A percentile compares a stretch with the other conserved stretches of the same genome.
phyloP scores from a whole-genome alignment of 768 basidiomycete genomes.

The Mycena polygramma region DNA sequence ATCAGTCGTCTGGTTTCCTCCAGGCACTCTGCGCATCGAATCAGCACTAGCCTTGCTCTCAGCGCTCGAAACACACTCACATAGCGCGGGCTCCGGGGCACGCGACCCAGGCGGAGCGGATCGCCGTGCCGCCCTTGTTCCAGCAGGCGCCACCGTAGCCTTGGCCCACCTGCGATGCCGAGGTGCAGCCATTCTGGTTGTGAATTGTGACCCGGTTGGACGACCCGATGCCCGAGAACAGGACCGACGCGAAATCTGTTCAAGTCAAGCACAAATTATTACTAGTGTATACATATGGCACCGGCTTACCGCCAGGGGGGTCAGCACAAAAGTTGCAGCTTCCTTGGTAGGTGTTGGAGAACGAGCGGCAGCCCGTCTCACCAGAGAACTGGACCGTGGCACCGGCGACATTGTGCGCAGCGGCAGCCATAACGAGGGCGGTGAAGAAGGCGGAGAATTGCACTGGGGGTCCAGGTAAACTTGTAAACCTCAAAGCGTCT shows the following conservation, averaged over 20 bases:
- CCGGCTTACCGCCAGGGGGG: background rate
- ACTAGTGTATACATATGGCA: no score
- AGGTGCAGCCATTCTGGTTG: slow-evolving; percentile 30
- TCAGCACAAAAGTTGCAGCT: slow-evolving; percentile 1
- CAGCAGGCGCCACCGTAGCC: slow-evolving; percentile 30
- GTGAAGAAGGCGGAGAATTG: no score
- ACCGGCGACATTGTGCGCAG: no score
- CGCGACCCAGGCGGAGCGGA: slow-evolving; percentile 34
- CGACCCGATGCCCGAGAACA: slow-evolving; percentile 25
- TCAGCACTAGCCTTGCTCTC: background rate
- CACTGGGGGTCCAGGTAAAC: no score
- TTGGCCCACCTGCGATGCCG: slow-evolving; percentile 33
- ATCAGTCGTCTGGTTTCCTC: no score
- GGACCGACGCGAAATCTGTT: slow-evolving; percentile 12
- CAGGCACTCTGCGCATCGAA: no score
- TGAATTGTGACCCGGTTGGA: slow-evolving; percentile 22
- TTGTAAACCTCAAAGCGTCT: no score
- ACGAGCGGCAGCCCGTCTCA: background rate
- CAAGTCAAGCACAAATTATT: no score
- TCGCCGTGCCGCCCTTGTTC: slow-evolving; percentile 28
- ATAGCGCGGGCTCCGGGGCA: slow-evolving; percentile 1
- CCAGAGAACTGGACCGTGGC: background rate
- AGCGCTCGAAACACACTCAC: background rate
- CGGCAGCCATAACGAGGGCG: no score
- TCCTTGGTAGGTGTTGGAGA: background rate